A percentile compares a stretch with the other conserved stretches of the same genome.
These are phyloP conservation scores for Sindora glabra DNA, from an alignment of 306 rosid species.

Conservation along the genomic window DNA sequence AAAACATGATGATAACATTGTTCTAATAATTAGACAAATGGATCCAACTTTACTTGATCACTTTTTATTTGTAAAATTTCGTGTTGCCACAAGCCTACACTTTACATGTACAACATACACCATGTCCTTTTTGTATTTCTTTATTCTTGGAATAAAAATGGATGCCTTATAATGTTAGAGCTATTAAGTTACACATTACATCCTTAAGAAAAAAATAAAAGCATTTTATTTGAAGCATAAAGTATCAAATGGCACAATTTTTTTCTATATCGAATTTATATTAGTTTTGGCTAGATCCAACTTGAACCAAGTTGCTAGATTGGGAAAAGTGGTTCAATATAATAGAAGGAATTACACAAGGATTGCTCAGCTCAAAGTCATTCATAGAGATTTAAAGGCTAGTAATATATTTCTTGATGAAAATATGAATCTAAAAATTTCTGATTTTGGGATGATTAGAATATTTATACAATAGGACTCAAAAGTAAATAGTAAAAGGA, in stretches of 20 bases:
- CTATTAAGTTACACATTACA: too few relatives aligned
- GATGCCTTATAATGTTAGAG: too few relatives aligned
- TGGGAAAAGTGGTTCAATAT: not conserved
- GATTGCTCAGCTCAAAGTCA: not conserved
- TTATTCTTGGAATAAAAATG: too few relatives aligned
- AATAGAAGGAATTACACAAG: constrained; percentile 5
- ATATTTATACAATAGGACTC: not conserved
- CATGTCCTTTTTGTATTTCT: too few relatives aligned
- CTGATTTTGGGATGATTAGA: not conserved
- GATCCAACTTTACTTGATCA: too few relatives aligned
- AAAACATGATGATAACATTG: too few relatives aligned
- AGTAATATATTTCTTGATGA: constrained; percentile 12
- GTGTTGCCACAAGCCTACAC: too few relatives aligned
- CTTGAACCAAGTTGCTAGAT: not conserved
- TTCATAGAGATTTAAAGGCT: not conserved
- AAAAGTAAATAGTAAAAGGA: not conserved
- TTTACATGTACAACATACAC: too few relatives aligned
- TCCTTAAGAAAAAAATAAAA: too few relatives aligned
- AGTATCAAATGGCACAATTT: too few relatives aligned
- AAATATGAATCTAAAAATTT: not conserved
- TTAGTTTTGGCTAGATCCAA: not conserved
- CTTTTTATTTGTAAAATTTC: too few relatives aligned
- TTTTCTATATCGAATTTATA: not conserved
- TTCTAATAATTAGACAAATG: too few relatives aligned
- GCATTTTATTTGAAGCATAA: not conserved